Conservation (phyloP, 2,329 filamentous ascomycete species). For the Cladosporium phlei region DNA sequence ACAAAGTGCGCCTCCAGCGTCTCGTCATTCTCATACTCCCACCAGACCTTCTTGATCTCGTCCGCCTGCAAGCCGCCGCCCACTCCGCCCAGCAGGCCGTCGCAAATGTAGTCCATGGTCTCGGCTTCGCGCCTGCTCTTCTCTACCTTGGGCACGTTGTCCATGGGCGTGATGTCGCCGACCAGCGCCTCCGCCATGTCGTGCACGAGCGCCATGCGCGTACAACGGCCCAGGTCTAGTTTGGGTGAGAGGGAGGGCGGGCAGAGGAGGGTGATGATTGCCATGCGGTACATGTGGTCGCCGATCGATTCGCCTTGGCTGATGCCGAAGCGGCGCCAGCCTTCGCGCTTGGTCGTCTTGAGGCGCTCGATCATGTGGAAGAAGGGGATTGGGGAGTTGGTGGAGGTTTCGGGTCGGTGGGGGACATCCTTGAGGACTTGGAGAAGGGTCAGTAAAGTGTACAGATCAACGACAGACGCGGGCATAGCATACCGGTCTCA, state of each 20-base stretch:
- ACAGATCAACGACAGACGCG: neutral
- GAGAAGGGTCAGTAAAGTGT: neutral
- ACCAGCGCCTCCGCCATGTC: conserved; percentile 96
- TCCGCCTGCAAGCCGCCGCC: conserved; percentile 64
- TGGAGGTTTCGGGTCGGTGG: conserved; percentile 53
- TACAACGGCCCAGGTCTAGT: conserved; percentile 77
- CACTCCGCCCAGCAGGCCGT: conserved; percentile 66
- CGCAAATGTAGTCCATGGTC: conserved; percentile 88
- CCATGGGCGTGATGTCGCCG: conserved; percentile 92
- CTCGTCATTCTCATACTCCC: conserved; percentile 86
- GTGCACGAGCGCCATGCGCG: conserved; percentile 92
- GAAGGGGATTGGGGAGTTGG: conserved; percentile 76
- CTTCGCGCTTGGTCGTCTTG: conserved; percentile 94
- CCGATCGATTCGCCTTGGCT: conserved; percentile 76
- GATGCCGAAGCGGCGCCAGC: conserved; percentile 88
- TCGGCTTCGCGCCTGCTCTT: conserved; percentile 81
- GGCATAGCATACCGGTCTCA: conserved; percentile 40
- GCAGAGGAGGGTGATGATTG: conserved; percentile 87
- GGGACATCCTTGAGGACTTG: conserved; percentile 62
- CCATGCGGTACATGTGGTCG: conserved; percentile 99
- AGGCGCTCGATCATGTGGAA: conserved; percentile 91
- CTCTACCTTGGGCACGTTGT: conserved; percentile 77
- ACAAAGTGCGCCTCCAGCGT: conserved; percentile 85
- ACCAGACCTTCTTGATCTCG: conserved; percentile 76
- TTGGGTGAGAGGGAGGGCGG: conserved; percentile 66